Evolutionary conservation across 202 grass and related monocot genomes (phyloP), one percentile per base, ranked within the genome.

Genomic region (Setaria italica): DNA sequence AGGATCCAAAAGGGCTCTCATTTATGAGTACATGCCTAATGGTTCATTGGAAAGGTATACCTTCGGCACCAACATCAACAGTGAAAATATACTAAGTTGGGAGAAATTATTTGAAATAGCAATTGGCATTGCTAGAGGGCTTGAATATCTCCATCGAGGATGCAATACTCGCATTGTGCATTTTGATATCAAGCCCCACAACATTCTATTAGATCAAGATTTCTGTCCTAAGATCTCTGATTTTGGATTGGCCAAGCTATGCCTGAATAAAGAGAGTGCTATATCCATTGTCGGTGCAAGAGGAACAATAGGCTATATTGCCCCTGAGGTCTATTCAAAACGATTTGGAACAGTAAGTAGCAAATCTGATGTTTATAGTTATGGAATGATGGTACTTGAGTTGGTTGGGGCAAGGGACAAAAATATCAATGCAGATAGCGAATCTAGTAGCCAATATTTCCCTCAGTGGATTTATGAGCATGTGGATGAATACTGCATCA

Each of bases 51-150:
- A 76, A 76, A 76, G 51, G 17, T 76, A 57, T 4, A 32, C 73
- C 17, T 76, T 76, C 11, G 41, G 3, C 17, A 55, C 5, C 17
- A 57, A 51, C 9, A 67, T 79, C 0, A 6, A 71, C 49, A 79
- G 48, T n/a, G 20, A 56, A 77, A 54, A 58, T 41, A 60, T 9
- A 11, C 55, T 94, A 49, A 58, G 58, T 7, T 97, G 90, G 92
- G 88, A 97, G 10, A 97, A 91, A 62, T 79, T 97, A 74, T 94
- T 89, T 46, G 63, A 94, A 0, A 94, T 97, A 59, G 92, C 92
- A 34, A 70, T 91, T 17, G 94, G 92, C 1, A 88, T 91, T 3
- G 94, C 94, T 2, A 87, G 88, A 50, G 94, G 94, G 5, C 90
- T 97, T 5, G 92, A 97, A 19, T 97, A 94, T 77, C 85, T 94